Percentiles rank a stretch among this genome's conserved stretches.
phyloP scores from a whole-genome alignment of 2,329 filamentous ascomycete species.

The Phoma sp. region DNA sequence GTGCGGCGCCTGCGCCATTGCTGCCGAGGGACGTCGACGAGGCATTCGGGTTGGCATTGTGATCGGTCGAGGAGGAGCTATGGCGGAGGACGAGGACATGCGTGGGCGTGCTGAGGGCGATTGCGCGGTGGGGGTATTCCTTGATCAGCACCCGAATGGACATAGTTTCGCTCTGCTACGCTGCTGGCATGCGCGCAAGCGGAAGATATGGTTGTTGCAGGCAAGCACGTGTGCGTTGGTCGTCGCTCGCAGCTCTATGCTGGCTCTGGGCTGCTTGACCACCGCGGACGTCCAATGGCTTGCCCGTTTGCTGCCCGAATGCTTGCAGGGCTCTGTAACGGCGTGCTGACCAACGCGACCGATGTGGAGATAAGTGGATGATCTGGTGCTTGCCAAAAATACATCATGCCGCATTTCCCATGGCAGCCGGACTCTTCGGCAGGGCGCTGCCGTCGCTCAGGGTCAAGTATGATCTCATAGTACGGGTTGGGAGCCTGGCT shows the following conservation, averaged over 20 bases:
- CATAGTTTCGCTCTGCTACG: conserved; percentile 30
- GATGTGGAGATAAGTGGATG: conserved; percentile 15
- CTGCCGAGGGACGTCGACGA: conserved; percentile 59
- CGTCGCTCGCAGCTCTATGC: conserved; percentile 24
- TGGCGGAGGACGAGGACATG: conserved; percentile 87
- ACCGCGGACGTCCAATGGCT: conserved; percentile 18
- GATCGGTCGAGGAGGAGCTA: conserved; percentile 68
- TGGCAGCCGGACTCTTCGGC: conserved; percentile 2
- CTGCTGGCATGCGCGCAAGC: conserved; percentile 7
- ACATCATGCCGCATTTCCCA: conserved; percentile 1
- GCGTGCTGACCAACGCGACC: conserved; percentile 19
- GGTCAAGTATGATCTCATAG: conserved; percentile 8
- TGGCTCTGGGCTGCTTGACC: conserved; percentile 21
- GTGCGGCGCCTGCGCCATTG: conserved; percentile 51
- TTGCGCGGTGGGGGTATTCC: conserved; percentile 84
- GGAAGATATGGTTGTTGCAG: conserved; percentile 18
- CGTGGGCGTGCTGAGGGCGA: conserved; percentile 79
- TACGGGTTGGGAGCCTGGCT: background rate
- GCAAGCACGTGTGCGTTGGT: conserved; percentile 34
- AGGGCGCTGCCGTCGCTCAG: background rate
- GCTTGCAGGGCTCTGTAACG: conserved; percentile 20
- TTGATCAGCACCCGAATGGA: conserved; percentile 79
- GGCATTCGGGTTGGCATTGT: conserved; percentile 52
- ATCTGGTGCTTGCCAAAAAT: conserved; percentile 11
- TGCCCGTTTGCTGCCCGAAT: conserved; percentile 25